These are phyloP conservation scores for Leccinum barrowsii DNA, from an alignment of 768 basidiomycete species.

Conservation along the genomic window DNA sequence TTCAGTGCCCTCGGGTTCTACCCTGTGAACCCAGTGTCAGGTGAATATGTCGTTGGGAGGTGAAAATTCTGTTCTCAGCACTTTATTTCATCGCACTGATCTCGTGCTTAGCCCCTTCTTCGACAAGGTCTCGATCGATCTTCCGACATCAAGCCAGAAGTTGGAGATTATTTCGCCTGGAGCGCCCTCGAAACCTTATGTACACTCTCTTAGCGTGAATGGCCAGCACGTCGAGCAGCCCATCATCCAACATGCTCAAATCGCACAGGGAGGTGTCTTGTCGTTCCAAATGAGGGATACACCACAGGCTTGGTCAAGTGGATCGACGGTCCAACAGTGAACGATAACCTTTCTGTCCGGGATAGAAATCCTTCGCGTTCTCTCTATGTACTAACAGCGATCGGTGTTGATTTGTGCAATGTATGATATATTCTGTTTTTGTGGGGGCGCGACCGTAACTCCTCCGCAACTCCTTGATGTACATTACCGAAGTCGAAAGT, in stretches of 20 bases:
- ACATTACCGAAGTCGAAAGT: not conserved
- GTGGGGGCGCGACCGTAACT: not conserved
- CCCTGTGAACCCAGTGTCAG: conserved; percentile 77
- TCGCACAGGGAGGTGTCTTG: conserved; percentile 54
- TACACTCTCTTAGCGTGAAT: conserved; percentile 58
- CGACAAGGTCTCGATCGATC: conserved; percentile 48
- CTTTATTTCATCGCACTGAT: not conserved
- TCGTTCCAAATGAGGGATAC: conserved; percentile 62
- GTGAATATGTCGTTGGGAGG: conserved; percentile 75
- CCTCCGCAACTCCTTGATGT: not conserved
- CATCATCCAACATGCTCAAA: conserved; percentile 57
- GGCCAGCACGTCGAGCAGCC: conserved; percentile 42
- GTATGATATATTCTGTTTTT: not conserved
- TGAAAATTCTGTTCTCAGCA: conserved; percentile 25
- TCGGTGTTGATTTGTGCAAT: not conserved
- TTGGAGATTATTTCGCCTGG: conserved; percentile 56
- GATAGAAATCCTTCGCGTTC: not conserved
- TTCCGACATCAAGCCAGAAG: conserved; percentile 39
- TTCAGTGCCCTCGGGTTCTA: conserved; percentile 84
- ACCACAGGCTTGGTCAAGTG: conserved; percentile 43
- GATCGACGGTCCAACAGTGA: not conserved
- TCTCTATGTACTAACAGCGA: not conserved
- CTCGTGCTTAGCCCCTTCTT: conserved; percentile 44
- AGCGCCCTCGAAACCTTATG: conserved; percentile 56
- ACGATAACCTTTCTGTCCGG: not conserved